phyloP scores from a whole-genome alignment of 2,329 filamentous ascomycete genomes.

The Delphinella strobiligena region DNA sequence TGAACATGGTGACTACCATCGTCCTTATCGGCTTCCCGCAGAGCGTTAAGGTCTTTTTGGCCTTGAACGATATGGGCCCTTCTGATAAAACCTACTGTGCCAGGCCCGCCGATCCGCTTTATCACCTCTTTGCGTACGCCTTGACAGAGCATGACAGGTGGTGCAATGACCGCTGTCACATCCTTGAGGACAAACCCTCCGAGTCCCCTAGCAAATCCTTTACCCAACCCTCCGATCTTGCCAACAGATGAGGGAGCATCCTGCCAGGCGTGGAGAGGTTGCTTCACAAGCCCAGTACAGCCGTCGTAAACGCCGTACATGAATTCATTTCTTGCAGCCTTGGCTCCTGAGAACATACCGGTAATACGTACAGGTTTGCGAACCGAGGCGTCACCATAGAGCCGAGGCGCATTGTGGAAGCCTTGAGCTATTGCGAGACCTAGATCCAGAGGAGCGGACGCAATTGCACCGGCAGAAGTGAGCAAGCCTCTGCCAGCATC shows the following conservation, averaged over 20 bases:
- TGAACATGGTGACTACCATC: conserved; percentile 11
- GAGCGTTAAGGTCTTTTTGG: conserved; percentile 16
- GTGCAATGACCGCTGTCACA: conserved; percentile 49
- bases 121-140: conserved; percentile 68
- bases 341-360: conserved; percentile 61
- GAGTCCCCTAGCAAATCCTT: conserved; percentile 68
- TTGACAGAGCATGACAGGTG: conserved; percentile 74
- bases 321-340: conserved; percentile 55
- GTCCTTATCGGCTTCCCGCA: conserved; percentile 10
- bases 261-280: conserved; percentile 58
- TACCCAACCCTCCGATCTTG: conserved; percentile 19
- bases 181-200: conserved; percentile 73
- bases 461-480: conserved; percentile 60
- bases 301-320: conserved; percentile 64
- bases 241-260: conserved; percentile 27
- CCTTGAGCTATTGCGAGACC: conserved; percentile 71
- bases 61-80: conserved; percentile 21
- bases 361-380: conserved; percentile 70
- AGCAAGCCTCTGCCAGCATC: conserved; percentile 56
- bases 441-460: conserved; percentile 76
- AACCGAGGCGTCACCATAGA: conserved; percentile 77
- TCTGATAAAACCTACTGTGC: conserved; percentile 17
- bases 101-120: conserved; percentile 30
- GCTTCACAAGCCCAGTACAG: conserved; percentile 66
- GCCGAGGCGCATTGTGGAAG: conserved; percentile 73